Conservation (phyloP, 768 basidiomycete genomes). For the Phylloporus sp. region DNA sequence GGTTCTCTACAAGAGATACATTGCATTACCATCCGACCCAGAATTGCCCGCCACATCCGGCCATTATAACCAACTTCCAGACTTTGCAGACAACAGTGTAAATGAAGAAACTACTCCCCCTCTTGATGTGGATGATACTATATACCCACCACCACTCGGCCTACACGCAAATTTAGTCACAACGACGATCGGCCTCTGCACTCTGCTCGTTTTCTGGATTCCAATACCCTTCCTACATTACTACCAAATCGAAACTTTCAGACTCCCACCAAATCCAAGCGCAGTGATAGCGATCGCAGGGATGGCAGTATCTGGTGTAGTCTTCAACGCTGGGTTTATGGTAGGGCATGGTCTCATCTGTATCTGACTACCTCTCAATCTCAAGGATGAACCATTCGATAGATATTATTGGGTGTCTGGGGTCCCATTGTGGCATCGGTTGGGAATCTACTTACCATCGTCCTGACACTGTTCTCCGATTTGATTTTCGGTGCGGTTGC, state of each 20-base stretch:
- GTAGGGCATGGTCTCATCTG: slow-evolving; percentile 34
- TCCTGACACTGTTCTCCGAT: slow-evolving; percentile 81
- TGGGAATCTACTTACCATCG: slow-evolving; percentile 91
- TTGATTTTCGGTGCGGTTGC: slow-evolving; percentile 63
- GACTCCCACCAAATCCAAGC: slow-evolving; percentile 48
- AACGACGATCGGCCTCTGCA: slow-evolving; percentile 73
- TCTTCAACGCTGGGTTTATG: slow-evolving; percentile 88
- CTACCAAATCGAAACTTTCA: slow-evolving; percentile 60
- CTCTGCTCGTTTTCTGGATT: slow-evolving; percentile 72
- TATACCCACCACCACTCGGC: slow-evolving; percentile 72
- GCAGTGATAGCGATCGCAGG: slow-evolving; percentile 55
- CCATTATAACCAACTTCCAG: slow-evolving; percentile 45
- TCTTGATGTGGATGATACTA: slow-evolving; percentile 29
- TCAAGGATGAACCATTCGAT: slow-evolving; percentile 4
- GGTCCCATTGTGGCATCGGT: slow-evolving; percentile 87
- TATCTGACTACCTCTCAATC: neutral
- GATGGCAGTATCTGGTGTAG: slow-evolving; percentile 66
- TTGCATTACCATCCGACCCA: slow-evolving; percentile 63
- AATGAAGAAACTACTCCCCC: slow-evolving; percentile 19
- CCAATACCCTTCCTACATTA: slow-evolving; percentile 73
- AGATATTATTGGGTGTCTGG: slow-evolving; percentile 83
- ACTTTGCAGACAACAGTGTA: slow-evolving; percentile 30
- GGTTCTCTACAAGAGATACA: slow-evolving; percentile 80
- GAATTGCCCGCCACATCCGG: slow-evolving; percentile 40
- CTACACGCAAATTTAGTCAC: slow-evolving; percentile 82